These are phyloP conservation scores for Erysimum cheiri DNA, from an alignment of 441 rosid genomes.

Conservation along the genomic window DNA sequence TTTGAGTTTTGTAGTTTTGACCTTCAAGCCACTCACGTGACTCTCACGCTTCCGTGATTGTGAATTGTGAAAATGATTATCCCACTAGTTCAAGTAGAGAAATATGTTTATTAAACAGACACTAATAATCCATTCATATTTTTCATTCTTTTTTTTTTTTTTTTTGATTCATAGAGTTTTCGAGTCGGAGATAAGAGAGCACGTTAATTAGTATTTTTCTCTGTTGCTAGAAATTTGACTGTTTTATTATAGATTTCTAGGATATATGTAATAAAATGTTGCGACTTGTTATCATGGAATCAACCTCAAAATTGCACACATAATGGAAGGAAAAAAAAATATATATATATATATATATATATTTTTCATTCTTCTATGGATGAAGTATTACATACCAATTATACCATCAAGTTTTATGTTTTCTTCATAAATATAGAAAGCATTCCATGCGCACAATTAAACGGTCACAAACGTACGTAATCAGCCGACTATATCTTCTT, in stretches of 20 bases:
- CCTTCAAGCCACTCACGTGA: constrained; percentile 38
- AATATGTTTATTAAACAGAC: not conserved
- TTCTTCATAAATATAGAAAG: not conserved
- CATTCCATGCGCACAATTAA: not conserved
- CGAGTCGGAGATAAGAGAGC: not conserved
- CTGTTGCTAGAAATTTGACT: not conserved
- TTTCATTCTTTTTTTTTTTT: too few relatives aligned
- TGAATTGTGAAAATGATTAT: not conserved
- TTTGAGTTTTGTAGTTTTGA: constrained; percentile 26
- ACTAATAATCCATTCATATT: not conserved
- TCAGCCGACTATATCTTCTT: too few relatives aligned
- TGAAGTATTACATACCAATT: not conserved
- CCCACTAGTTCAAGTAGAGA: not conserved
- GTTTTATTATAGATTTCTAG: not conserved
- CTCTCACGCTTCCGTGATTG: constrained; percentile 26
- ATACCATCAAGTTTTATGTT: not conserved
- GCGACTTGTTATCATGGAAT: not conserved
- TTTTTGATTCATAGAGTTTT: not conserved
- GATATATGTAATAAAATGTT: not conserved
- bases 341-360: too few relatives aligned
- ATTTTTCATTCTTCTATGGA: not conserved
- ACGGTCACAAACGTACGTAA: not conserved
- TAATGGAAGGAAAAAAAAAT: not conserved
- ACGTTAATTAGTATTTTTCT: not conserved
- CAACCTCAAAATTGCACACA: constrained; percentile 19